Conservation (phyloP, 768 basidiomycete genomes). For the Hericium coralloides region DNA sequence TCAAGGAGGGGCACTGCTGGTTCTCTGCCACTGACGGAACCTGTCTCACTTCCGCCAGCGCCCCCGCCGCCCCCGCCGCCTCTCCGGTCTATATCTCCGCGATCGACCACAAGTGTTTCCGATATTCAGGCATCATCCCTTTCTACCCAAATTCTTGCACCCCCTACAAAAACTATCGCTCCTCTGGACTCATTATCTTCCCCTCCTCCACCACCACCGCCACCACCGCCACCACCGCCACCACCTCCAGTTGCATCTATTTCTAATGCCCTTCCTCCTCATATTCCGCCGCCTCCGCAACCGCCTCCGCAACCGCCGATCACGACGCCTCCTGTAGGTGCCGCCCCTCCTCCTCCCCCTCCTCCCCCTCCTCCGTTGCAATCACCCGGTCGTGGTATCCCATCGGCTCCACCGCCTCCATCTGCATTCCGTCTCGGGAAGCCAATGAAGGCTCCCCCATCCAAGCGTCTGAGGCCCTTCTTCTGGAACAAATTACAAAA, state of each 20-base stretch:
- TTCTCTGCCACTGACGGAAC: too few relatives aligned
- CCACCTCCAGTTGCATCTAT: conserved; percentile 13
- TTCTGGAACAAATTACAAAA: conserved; percentile 81
- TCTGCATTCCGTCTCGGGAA: conserved; percentile 24
- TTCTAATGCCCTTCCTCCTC: conserved; percentile 15
- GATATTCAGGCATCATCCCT: too few relatives aligned
- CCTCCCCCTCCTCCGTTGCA: conserved; percentile 12
- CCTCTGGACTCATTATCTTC: not conserved
- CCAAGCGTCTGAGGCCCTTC: conserved; percentile 69
- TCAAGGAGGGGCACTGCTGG: conserved; percentile 16
- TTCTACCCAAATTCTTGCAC: not conserved
- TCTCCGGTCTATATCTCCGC: not conserved
- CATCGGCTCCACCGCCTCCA: conserved; percentile 20
- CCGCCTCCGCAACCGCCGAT: conserved; percentile 14
- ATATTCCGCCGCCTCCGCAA: conserved; percentile 21
- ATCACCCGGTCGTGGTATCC: conserved; percentile 29
- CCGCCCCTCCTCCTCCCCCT: conserved; percentile 16
- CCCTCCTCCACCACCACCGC: conserved; percentile 12
- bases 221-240: conserved; percentile 13
- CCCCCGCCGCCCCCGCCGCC: not conserved
- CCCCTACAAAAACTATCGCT: not conserved
- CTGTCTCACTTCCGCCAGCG: too few relatives aligned
- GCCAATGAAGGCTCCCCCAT: conserved; percentile 32
- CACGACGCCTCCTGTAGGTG: conserved; percentile 12
- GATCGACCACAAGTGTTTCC: not conserved